Evolutionary conservation across 148 eudicot genomes (phyloP).

Genomic region (Rhododendron mucronatum): DNA sequence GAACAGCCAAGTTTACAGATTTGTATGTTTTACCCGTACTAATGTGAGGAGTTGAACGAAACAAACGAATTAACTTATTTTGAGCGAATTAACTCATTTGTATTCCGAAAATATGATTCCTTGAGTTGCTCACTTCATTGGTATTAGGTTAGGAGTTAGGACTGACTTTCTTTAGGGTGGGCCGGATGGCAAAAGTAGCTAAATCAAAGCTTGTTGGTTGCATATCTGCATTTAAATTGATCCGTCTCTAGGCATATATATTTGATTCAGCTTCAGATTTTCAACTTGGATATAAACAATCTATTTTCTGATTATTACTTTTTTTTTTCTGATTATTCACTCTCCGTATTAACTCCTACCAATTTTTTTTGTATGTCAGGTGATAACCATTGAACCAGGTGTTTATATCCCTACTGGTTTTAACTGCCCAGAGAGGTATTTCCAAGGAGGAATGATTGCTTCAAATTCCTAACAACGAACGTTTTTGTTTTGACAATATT

Average conservation of each 20-base stretch:
- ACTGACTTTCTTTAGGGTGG: not conserved
- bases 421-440: conserved; percentile 66
- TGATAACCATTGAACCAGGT: conserved; percentile 96
- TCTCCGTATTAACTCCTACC: not conserved
- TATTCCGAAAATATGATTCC: not conserved
- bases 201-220: not conserved
- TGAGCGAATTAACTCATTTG: not conserved
- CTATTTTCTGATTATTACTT: not conserved
- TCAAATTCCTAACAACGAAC: not conserved
- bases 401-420: conserved; percentile 70
- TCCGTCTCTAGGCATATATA: not conserved
- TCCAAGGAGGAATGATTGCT: not conserved
- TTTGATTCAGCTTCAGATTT: not conserved
- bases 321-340: not conserved
- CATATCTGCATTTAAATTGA: not conserved
- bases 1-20: not conserved
- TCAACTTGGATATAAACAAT: not conserved
- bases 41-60: not conserved
- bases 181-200: not conserved
- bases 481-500: not conserved
- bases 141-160: not conserved
- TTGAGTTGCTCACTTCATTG: not conserved
- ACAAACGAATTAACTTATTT: not conserved
- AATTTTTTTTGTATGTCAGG: conserved; percentile 34
- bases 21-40: not conserved